phyloP scores from a whole-genome alignment of 257 asterid genomes.

The Scutellaria minor region DNA sequence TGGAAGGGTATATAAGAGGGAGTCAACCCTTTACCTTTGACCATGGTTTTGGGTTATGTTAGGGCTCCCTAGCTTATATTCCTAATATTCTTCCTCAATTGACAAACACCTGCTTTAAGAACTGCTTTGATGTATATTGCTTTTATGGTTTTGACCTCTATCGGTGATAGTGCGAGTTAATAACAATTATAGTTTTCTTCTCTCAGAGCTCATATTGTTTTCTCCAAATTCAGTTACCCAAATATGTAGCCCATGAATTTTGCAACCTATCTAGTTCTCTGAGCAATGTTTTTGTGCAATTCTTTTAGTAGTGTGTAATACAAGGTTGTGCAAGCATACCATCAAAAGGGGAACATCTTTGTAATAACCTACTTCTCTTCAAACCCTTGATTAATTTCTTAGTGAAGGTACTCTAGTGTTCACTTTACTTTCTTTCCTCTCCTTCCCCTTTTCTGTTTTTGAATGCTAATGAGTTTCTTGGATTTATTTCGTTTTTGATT shows the following conservation, averaged over 20 bases:
- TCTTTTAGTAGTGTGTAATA: neutral
- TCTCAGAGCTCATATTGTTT: no score
- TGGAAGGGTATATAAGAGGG: no score
- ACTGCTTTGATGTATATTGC: no score
- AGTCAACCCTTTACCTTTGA: no score
- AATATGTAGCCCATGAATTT: no score
- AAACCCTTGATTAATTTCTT: neutral
- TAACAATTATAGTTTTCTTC: no score
- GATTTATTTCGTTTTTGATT: neutral
- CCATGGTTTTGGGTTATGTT: no score
- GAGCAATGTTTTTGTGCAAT: neutral
- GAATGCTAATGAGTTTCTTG: slow-evolving; percentile 2
- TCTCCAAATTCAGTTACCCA: neutral
- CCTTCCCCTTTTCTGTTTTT: neutral
- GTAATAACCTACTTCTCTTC: neutral
- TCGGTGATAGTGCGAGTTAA: no score
- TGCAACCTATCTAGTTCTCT: neutral
- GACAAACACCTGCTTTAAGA: neutral
- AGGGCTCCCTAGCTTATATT: no score
- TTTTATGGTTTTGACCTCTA: no score
- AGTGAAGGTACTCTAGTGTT: neutral
- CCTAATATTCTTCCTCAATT: neutral
- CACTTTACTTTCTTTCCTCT: neutral
- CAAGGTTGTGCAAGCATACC: slow-evolving; percentile 1
- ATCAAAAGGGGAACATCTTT: neutral